Base-by-base conservation (phyloP, 106 monocot genomes). In the Platanthera guangdongensis region DNA sequence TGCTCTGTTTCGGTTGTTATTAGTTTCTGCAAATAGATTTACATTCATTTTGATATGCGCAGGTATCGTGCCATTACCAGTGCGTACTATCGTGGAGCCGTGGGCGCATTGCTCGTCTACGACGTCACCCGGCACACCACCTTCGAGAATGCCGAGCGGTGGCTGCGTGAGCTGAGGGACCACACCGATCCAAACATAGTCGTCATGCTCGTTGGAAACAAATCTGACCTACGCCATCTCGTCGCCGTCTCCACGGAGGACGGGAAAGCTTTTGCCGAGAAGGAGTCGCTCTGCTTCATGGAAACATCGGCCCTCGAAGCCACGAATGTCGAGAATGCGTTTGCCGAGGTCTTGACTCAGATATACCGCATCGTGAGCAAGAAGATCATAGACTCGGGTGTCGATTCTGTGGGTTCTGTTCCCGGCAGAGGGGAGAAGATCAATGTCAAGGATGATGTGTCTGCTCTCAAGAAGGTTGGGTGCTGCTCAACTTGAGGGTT, bases 21-120 rank as follows among this genome's bases (percentile, higher is more conserved):
- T 39, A 39, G 39, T 39, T 39, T 39, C 39, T 39, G 39, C 39
- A 39, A 39, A 39, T 39, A 39, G 39, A 39, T 39, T 39, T 39
- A 39, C 39, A 39, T 39, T 39, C 3, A 3, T 39, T 39, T 39
- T 3, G 39, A 39, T 39, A 39, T 39, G 7, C 60, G 68, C 78
- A 87, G 87, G 75, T 87, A 87, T 15, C 83, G 87, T 8, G 83
- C 87, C 32, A 84, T 87, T 9, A 87, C 87, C 6, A 87, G 87
- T 68, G 87, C 87, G 51, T 87, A 87, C 49, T 87, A 84, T 71
- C 81, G 87, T 16, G 87, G 87, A 62, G 87, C 87, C 32, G 84
- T 81, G 9, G 87, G 87, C 32, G 87, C 84, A 16, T 64, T 87
- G 39, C 84, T 87, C 12, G 65, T 87, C 52, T 86, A 86, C 50